These are phyloP conservation scores for Colletotrichum simmondsii DNA, from an alignment of 2,329 filamentous ascomycete species.

Conservation along the genomic window DNA sequence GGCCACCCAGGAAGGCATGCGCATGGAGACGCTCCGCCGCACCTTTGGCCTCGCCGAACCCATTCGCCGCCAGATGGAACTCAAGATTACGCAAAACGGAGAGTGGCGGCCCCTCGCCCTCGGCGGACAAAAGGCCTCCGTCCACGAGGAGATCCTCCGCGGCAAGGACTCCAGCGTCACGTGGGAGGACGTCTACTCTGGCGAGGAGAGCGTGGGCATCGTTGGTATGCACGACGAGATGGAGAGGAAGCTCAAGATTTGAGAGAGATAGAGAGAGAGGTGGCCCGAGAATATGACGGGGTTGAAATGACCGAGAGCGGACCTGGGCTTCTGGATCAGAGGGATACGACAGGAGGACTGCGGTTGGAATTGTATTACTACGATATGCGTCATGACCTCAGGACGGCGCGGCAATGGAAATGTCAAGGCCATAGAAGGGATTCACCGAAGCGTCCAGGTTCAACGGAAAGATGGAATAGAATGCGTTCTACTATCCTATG, in stretches of 20 bases:
- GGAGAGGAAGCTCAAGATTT: slow-evolving; percentile 89
- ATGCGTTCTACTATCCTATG: slow-evolving; percentile 35
- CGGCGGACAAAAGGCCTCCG: slow-evolving; percentile 67
- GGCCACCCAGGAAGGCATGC: slow-evolving; percentile 84
- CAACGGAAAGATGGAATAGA: slow-evolving; percentile 20
- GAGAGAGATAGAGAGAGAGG: slow-evolving; percentile 48
- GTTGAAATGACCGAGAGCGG: not conserved
- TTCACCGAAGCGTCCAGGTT: slow-evolving; percentile 9
- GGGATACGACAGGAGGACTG: slow-evolving; percentile 9
- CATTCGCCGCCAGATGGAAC: slow-evolving; percentile 91
- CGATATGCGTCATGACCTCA: slow-evolving; percentile 13
- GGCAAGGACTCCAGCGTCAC: slow-evolving; percentile 81
- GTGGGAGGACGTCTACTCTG: slow-evolving; percentile 95
- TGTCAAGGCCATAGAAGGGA: slow-evolving; percentile 7
- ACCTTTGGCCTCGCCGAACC: slow-evolving; percentile 95
- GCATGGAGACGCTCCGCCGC: slow-evolving; percentile 88
- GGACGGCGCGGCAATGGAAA: slow-evolving; percentile 11
- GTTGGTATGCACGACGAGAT: slow-evolving; percentile 90
- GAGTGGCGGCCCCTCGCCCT: slow-evolving; percentile 83
- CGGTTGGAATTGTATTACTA: slow-evolving; percentile 22
- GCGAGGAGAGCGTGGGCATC: slow-evolving; percentile 77
- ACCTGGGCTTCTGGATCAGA: slow-evolving; percentile 8
- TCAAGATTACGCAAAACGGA: slow-evolving; percentile 84
- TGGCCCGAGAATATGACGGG: not conserved
- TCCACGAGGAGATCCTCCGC: slow-evolving; percentile 90